Evolutionary conservation across 495 filamentous ascomycete species (phyloP), one percentile per base, ranked within the genome.

Genomic region (Penicillium simplicissimum): DNA sequence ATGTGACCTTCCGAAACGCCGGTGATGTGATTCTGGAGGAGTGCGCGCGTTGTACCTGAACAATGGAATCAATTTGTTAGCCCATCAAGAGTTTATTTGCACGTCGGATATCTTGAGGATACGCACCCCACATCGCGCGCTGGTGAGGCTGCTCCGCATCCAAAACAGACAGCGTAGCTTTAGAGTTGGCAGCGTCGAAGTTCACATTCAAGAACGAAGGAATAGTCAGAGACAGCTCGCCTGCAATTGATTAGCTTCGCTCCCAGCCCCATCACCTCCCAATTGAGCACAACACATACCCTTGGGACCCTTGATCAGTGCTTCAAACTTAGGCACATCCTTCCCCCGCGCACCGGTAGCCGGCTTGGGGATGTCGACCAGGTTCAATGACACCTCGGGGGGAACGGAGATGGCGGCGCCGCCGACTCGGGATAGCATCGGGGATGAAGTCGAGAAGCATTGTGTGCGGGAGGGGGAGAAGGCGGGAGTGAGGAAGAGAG

Each of bases 1-100:
- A 91, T 90, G 75, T 98, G 95, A 15, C 95, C 95, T 85, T 98
- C 95, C 5, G 92, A 96, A 36, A 98, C 95, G 55, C 95, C 95
- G 37, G 90, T 85, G 58, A 98, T 88, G 76, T 93, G 87, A 73
- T 93, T 93, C 67, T 92, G 88, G 53, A 98, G 83, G 67, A 95
- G 93, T 17, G 93, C 87, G 69, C 95, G 93, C 28, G 84, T 89
- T 3, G 94, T 97, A 53, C 93, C 93, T 97, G 35, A 2, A 54
- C 25, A 14, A 49, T 51, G 14, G n/a, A 60, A 36, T 33, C 33
- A 35, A 38, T 55, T 9, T 37, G 45, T 72, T 54, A 70, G 55
- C 28, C 17, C 43, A 10, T 14, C 21, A 31, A 6, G 23, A 31
- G 11, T 14, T 25, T 1, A 6, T 19, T 23, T 8, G 17, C 42